Evolutionary conservation across 495 filamentous ascomycete species (phyloP), one percentile per base, ranked within the genome.

Genomic region (Recurvomyces mirabilis): DNA sequence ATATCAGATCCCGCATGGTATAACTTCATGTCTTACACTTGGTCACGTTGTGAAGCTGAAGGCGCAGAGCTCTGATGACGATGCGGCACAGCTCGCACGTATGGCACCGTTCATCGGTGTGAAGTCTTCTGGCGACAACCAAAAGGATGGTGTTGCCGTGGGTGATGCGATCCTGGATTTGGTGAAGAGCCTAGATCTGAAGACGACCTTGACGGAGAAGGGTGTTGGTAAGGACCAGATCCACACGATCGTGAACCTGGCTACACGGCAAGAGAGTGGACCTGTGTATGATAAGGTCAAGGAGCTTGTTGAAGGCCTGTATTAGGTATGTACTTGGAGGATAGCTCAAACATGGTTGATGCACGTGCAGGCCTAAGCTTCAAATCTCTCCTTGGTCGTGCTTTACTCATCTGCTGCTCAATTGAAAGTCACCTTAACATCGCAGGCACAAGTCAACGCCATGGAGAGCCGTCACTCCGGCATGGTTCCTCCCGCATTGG

Each of bases 1-100:
- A 6, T 74, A 72, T 49, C 49, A 51, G 3, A 72, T 74, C 29
- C 70, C 70, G 6, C 68, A 72, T 41, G 69, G 69, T 7, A 62
- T 68, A 20, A 72, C 69, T n/a, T 64, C 58, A 6, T 70, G 67
- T 43, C 43, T 72, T 28, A 69, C 66, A 6, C 58, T 72, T 13
- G 64, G 62, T 4, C 63, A 64, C 21, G 68, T 71, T 3, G 56
- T 72, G 12, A 64, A 61, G 46, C 46, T 70, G 15, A 69, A 70
- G 52, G 61, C 67, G 0, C 31, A 58, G 37, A 49, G 48, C n/a
- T 57, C 57, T 7, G 32, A 53, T 7, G 62, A 56, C n/a, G 62
- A 62, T 43, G 68, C 68, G 26, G 58, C 36, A 29, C 62, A 69
- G 47, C 49, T 72, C 22, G 67, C 68, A 6, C 49, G 68, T 19